Percentiles rank a stretch among this genome's conserved stretches.
phyloP scores from a whole-genome alignment of 257 asterid species.

The Haberlea rhodopensis region DNA sequence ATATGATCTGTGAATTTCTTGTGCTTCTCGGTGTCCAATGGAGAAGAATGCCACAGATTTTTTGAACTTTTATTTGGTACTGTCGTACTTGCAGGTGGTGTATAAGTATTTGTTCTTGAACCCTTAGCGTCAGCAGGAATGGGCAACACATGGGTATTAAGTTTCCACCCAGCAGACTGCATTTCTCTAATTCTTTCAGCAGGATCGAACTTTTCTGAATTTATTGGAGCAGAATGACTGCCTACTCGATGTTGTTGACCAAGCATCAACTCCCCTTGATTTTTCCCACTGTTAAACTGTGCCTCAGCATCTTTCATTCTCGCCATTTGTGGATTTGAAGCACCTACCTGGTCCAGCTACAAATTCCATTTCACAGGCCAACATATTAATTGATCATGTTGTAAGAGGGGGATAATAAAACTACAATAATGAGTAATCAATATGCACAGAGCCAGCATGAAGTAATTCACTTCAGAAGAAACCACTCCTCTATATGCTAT shows the following conservation, averaged over 20 bases:
- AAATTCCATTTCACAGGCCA: slow-evolving; percentile 25
- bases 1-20: slow-evolving; percentile 44
- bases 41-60: slow-evolving; percentile 79
- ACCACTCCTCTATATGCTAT: neutral
- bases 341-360: slow-evolving; percentile 63
- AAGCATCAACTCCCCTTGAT: slow-evolving; percentile 50
- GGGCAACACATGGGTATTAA: slow-evolving; percentile 74
- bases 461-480: neutral
- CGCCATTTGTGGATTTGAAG: slow-evolving; percentile 47
- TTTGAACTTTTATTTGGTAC: slow-evolving; percentile 42
- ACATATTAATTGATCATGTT: slow-evolving; percentile 9
- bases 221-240: slow-evolving; percentile 92
- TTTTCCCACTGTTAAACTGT: slow-evolving; percentile 44
- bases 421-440: slow-evolving; percentile 13
- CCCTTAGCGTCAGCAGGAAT: slow-evolving; percentile 84
- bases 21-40: slow-evolving; percentile 66
- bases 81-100: slow-evolving; percentile 33
- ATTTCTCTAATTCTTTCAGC: slow-evolving; percentile 59
- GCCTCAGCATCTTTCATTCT: slow-evolving; percentile 51
- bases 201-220: slow-evolving; percentile 69
- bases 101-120: slow-evolving; percentile 43
- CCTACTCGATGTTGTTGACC: slow-evolving; percentile 45
- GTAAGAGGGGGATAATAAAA: slow-evolving; percentile 6
- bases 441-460: slow-evolving; percentile 17
- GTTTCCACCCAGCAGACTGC: slow-evolving; percentile 45